Evolutionary conservation across 2,329 filamentous ascomycete genomes (phyloP).

Genomic region (Aspergillus ruber): DNA sequence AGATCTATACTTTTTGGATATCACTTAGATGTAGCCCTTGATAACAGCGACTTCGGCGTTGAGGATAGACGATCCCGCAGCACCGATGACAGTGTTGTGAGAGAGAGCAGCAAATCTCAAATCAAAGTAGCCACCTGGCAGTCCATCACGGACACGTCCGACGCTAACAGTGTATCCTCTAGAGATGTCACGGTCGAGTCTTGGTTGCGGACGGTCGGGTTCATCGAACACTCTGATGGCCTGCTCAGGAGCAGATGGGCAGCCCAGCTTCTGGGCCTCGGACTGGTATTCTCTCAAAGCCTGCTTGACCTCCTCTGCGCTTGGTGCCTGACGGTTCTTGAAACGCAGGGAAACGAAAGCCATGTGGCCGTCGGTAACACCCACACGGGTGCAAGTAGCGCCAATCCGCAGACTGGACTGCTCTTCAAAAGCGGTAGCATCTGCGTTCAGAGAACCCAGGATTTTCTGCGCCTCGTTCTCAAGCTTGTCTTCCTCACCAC

Average conservation of each 20-base stretch:
- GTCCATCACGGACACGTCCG: slow-evolving; percentile 77
- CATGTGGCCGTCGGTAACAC: slow-evolving; percentile 92
- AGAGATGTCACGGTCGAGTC: slow-evolving; percentile 78
- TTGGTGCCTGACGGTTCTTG: slow-evolving; percentile 65
- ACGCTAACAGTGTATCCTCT: slow-evolving; percentile 88
- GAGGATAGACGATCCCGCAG: slow-evolving; percentile 89
- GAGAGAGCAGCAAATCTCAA: slow-evolving; percentile 91
- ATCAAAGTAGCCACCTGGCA: slow-evolving; percentile 76
- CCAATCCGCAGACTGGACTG: slow-evolving; percentile 69
- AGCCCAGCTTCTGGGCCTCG: slow-evolving; percentile 76
- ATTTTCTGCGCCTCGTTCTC: slow-evolving; percentile 95
- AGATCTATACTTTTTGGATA: slow-evolving; percentile 5
- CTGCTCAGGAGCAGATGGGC: slow-evolving; percentile 73
- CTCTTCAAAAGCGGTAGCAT: slow-evolving; percentile 68
- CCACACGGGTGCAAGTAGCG: slow-evolving; percentile 85
- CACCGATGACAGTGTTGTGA: slow-evolving; percentile 88
- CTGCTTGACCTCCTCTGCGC: slow-evolving; percentile 66
- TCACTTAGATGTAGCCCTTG: slow-evolving; percentile 67
- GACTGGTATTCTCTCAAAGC: slow-evolving; percentile 75
- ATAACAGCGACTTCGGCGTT: slow-evolving; percentile 90
- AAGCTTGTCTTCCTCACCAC: slow-evolving; percentile 91
- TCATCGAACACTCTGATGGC: slow-evolving; percentile 88
- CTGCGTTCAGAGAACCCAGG: slow-evolving; percentile 65
- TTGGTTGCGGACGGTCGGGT: slow-evolving; percentile 81
- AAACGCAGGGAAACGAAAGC: slow-evolving; percentile 89